A percentile compares a stretch with the other conserved stretches of the same genome.
Conservation (phyloP, 148 eudicot species). For the Chenopodium formosanum region DNA sequence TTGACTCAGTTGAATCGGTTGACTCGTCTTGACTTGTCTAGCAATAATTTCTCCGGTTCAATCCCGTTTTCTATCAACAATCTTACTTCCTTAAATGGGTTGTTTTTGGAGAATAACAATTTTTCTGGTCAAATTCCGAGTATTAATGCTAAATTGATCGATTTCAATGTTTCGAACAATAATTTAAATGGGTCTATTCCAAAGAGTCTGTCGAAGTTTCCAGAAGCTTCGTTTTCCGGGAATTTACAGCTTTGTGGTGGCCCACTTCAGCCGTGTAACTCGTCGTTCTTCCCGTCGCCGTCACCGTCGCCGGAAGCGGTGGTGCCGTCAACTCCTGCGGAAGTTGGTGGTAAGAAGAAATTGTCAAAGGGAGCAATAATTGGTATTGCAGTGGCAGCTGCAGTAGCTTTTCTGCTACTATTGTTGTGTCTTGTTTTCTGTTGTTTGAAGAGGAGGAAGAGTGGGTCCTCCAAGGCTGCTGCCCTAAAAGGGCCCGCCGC, state of each 20-base stretch:
- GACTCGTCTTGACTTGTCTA: slow-evolving; percentile 60
- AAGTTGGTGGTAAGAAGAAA: slow-evolving; percentile 30
- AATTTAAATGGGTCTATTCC: slow-evolving; percentile 78
- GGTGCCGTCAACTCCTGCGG: slow-evolving; percentile 43
- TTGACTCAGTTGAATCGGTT: slow-evolving; percentile 46
- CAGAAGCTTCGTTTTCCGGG: slow-evolving; percentile 56
- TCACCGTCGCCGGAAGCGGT: slow-evolving; percentile 36
- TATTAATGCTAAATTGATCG: slow-evolving; percentile 30
- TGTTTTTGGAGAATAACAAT: slow-evolving; percentile 53
- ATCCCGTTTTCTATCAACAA: slow-evolving; percentile 74
- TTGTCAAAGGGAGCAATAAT: slow-evolving; percentile 71
- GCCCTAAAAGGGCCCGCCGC: not conserved
- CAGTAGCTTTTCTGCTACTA: slow-evolving; percentile 27
- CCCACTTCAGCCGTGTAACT: slow-evolving; percentile 57
- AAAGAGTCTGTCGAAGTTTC: slow-evolving; percentile 40
- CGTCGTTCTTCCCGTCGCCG: slow-evolving; percentile 68
- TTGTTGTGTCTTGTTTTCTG: slow-evolving; percentile 39
- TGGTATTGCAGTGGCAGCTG: slow-evolving; percentile 58
- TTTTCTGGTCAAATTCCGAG: slow-evolving; percentile 69
- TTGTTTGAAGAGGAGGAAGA: slow-evolving; percentile 16
- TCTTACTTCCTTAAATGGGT: slow-evolving; percentile 44
- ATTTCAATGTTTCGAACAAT: slow-evolving; percentile 66
- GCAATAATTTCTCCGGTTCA: slow-evolving; percentile 53
- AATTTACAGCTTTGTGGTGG: slow-evolving; percentile 68
- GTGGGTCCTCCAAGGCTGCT: not conserved